Base-by-base conservation (phyloP, 2,329 filamentous ascomycete species). In the Didymella pomorum region DNA sequence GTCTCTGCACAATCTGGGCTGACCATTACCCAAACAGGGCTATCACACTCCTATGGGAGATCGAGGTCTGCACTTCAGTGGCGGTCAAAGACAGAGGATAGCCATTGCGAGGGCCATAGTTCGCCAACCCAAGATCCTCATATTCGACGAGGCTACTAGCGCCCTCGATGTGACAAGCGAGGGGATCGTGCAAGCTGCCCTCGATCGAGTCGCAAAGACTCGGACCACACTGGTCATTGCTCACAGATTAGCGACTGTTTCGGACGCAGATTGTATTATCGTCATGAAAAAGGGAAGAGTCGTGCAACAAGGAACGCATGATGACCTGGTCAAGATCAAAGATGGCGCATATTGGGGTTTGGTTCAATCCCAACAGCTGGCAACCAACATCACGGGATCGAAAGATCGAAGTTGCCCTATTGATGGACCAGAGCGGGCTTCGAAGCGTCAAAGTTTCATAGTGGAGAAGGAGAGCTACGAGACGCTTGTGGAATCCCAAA, bases 171-270 rank as follows among this genome's bases (percentile, higher is more conserved):
- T 93, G 23, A 93, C 95, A 72, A 95, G 91, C 1, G 94, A 98
- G 79, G 92, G 91, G 41, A 90, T 96, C 9, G 94, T 97, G 2
- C 94, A 97, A 76, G 91, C 90, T 33, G 94, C 94, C 18, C 83
- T 98, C 14, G 92, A 97, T 69, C 89, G 86, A 46, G 93, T 93
- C 25, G 84, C 93, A 1, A 84, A 89, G 61, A 92, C 92, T 23
- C 86, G 94, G 52, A 98, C 94, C 0, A 97, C 94, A 4, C 96
- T 97, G 68, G 90, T 93, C 9, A 97, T 98, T 76, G 94, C 94
- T 46, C 94, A 98, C 79, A 88, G 93, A 67, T 82, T 98, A 11
- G 96, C 92, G 0, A 97, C 94, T 7, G 96, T 97, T 79, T 92
- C 87, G 71, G 86, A 89, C 63, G 91, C 91, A 2, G 88, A 94